Percentiles rank a stretch among this genome's conserved stretches.
These are phyloP conservation scores for Coniferiporia weirii DNA, from an alignment of 1,284 basidiomycete genomes.

Conservation along the genomic window DNA sequence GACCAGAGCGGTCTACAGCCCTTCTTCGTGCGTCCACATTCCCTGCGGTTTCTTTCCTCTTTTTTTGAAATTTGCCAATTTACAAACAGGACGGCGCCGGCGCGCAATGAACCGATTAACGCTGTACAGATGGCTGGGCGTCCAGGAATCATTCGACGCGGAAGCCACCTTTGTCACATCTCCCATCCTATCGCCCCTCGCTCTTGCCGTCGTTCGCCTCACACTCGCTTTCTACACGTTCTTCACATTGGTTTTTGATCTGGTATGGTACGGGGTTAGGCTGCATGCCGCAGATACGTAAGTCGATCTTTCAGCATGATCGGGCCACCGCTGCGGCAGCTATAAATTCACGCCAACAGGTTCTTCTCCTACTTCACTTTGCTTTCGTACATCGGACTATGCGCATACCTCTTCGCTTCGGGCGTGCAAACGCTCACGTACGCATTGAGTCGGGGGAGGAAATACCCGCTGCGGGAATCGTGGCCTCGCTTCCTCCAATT, in stretches of 20 bases:
- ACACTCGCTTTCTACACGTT: slow-evolving; percentile 51
- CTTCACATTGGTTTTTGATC: slow-evolving; percentile 37
- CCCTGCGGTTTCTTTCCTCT: no score
- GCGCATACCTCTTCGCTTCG: slow-evolving; percentile 57
- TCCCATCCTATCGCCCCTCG: slow-evolving; percentile 41
- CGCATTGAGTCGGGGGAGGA: slow-evolving; percentile 28
- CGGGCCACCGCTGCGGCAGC: neutral
- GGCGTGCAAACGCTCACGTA: slow-evolving; percentile 50
- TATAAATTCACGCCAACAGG: slow-evolving; percentile 28
- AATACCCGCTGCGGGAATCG: slow-evolving; percentile 51
- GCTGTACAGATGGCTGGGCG: slow-evolving; percentile 21
- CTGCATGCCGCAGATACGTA: slow-evolving; percentile 24
- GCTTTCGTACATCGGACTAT: slow-evolving; percentile 56
- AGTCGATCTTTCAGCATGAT: slow-evolving; percentile 18
- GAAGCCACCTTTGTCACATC: slow-evolving; percentile 52
- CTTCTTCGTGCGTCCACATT: no score
- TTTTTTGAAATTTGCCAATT: no score
- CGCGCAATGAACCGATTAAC: no score
- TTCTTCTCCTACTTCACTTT: slow-evolving; percentile 61
- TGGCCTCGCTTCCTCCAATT: slow-evolving; percentile 52
- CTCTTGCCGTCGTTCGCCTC: slow-evolving; percentile 44
- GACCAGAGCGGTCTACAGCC: no score
- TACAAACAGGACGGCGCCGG: no score
- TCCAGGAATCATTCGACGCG: slow-evolving; percentile 46
- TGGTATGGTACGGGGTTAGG: slow-evolving; percentile 36